phyloP scores from a whole-genome alignment of 2,329 filamentous ascomycete species.

The Balansia obtecta region DNA sequence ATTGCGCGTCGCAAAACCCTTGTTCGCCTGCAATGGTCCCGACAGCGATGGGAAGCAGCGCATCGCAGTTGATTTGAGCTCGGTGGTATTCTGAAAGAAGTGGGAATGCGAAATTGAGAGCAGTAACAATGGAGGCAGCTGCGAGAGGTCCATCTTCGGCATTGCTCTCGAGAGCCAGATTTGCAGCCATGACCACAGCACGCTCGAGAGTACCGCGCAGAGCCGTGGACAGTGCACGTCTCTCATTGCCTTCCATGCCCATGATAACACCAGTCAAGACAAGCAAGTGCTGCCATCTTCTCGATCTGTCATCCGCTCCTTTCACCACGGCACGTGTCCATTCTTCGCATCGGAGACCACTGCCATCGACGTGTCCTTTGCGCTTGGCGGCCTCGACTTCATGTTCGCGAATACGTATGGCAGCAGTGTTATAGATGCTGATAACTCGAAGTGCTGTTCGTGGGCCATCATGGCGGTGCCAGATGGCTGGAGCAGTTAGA shows the following conservation, averaged over 20 bases:
- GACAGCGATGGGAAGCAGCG: conserved; percentile 56
- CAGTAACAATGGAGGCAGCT: conserved; percentile 48
- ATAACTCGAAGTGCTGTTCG: conserved; percentile 53
- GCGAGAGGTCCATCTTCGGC: conserved; percentile 28
- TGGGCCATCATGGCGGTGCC: conserved; percentile 47
- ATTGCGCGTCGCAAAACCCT: conserved; percentile 65
- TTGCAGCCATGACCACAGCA: conserved; percentile 62
- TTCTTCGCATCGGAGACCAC: conserved; percentile 34
- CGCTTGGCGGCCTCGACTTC: conserved; percentile 27
- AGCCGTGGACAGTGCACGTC: conserved; percentile 48
- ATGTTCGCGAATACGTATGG: conserved; percentile 38
- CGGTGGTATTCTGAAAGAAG: conserved; percentile 50
- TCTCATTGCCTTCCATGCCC: conserved; percentile 55
- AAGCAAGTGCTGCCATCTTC: conserved; percentile 74
- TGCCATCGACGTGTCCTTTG: conserved; percentile 21
- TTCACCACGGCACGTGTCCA: conserved; percentile 46
- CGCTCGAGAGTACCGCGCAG: conserved; percentile 58
- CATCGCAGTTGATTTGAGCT: conserved; percentile 50
- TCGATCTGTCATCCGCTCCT: conserved; percentile 45
- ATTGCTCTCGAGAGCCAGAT: conserved; percentile 53
- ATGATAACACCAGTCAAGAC: conserved; percentile 67
- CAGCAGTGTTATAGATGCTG: conserved; percentile 60
- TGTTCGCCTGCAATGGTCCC: conserved; percentile 57
- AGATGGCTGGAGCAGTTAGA: conserved; percentile 59
- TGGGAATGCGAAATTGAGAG: conserved; percentile 66